These are phyloP conservation scores for Pythium phragmiticola DNA, from an alignment of 352 stramenopile species.

Conservation along the genomic window DNA sequence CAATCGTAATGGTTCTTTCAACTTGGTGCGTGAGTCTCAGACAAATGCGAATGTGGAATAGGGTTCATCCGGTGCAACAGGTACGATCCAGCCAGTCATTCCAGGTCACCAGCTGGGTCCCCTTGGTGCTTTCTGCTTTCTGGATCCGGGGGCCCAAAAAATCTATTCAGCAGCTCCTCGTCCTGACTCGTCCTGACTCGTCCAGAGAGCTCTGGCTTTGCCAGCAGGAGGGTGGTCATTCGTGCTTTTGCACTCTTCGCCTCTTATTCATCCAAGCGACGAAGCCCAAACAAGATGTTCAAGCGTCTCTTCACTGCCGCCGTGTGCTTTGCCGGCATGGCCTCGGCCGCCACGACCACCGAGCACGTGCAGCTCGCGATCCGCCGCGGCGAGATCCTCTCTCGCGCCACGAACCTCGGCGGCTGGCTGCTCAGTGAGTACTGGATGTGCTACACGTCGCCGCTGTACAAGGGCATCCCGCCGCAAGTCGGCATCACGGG, in stretches of 20 bases:
- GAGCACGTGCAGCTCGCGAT: constrained; percentile 30
- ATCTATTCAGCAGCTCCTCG: background rate
- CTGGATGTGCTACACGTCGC: constrained; percentile 75
- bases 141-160: background rate
- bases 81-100: constrained; percentile 1
- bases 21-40: background rate
- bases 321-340: constrained; percentile 13
- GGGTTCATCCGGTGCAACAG: background rate
- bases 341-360: background rate
- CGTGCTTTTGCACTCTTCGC: constrained; percentile 22
- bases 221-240: background rate
- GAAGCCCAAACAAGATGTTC: constrained; percentile 10
- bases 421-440: constrained; percentile 82
- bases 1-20: background rate
- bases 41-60: background rate
- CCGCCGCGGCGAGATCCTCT: constrained; percentile 36
- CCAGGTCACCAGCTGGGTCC: background rate
- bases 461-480: constrained; percentile 77
- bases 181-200: background rate
- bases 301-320: constrained; percentile 11
- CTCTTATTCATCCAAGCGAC: background rate
- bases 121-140: background rate
- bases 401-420: constrained; percentile 76
- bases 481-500: constrained; percentile 40
- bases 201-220: background rate